A percentile compares a stretch with the other conserved stretches of the same genome.
These are phyloP conservation scores for Athelia psychrophila DNA, from an alignment of 1,284 basidiomycete species.

Conservation along the genomic window DNA sequence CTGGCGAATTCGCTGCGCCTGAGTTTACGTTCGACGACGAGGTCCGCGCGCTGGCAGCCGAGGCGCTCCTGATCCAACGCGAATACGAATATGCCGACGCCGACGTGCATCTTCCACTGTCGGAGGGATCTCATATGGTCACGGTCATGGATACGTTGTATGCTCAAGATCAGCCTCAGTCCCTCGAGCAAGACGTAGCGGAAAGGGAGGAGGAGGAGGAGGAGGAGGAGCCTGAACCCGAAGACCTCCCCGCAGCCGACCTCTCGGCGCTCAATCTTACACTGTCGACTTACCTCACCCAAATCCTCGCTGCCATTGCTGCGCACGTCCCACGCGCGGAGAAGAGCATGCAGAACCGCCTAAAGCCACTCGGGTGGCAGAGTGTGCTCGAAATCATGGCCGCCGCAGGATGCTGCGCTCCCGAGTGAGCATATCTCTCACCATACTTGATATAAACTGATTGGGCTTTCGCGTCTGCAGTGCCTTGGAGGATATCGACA, in stretches of 20 bases:
- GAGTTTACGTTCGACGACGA: conserved; percentile 64
- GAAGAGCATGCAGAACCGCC: conserved; percentile 48
- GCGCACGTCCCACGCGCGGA: conserved; percentile 42
- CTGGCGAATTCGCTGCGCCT: conserved; percentile 52
- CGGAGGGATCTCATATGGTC: conserved; percentile 22
- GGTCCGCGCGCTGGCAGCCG: conserved; percentile 39
- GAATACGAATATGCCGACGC: conserved; percentile 16
- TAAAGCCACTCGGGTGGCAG: conserved; percentile 49
- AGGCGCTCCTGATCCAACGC: conserved; percentile 12
- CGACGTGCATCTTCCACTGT: conserved; percentile 31
- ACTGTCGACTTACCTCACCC: conserved; percentile 39
- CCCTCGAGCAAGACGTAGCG: conserved; percentile 11
- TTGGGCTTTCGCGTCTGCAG: no score
- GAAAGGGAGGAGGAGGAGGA: background rate
- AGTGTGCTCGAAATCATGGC: conserved; percentile 42
- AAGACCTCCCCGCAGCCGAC: conserved; percentile 13
- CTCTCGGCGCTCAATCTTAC: conserved; percentile 25
- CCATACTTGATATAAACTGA: no score
- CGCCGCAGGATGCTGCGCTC: conserved; percentile 33
- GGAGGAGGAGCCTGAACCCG: background rate
- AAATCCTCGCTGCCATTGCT: conserved; percentile 41
- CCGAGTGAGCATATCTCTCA: conserved; percentile 32
- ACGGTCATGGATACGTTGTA: conserved; percentile 31
- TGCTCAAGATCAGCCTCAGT: conserved; percentile 23
- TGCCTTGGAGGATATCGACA: no score